These are phyloP conservation scores for Saprolegnia diclina DNA, from an alignment of 352 stramenopile genomes.

Conservation along the genomic window DNA sequence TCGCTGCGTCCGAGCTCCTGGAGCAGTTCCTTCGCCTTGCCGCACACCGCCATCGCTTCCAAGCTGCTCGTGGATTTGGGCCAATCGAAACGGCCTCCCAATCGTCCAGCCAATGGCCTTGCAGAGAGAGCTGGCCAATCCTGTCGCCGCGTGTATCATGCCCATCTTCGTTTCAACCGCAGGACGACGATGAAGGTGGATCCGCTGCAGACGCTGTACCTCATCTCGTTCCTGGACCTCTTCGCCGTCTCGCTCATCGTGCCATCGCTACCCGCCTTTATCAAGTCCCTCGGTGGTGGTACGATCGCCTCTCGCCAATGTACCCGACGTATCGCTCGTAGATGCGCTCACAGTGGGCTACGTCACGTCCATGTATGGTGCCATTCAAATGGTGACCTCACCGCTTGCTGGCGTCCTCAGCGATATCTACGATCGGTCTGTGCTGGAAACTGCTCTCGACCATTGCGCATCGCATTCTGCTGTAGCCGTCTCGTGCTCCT, in stretches of 20 bases:
- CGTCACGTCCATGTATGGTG: constrained; percentile 81
- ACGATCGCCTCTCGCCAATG: background rate
- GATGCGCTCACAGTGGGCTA: constrained; percentile 31
- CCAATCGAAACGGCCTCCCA: background rate
- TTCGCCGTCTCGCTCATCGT: constrained; percentile 81
- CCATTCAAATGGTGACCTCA: constrained; percentile 79
- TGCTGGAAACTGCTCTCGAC: background rate
- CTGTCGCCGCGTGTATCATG: no score
- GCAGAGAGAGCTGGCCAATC: constrained; percentile 3
- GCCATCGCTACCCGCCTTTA: constrained; percentile 66
- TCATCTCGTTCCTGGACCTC: constrained; percentile 78
- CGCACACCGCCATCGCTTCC: constrained; percentile 55
- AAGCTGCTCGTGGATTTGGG: background rate
- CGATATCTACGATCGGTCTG: constrained; percentile 53
- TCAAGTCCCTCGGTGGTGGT: constrained; percentile 71
- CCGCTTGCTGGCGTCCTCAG: constrained; percentile 66
- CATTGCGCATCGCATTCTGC: background rate
- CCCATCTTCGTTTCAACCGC: no score
- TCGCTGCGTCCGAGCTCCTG: constrained; percentile 87
- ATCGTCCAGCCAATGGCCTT: background rate
- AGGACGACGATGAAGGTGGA: background rate
- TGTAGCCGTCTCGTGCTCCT: constrained; percentile 44
- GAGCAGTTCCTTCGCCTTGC: constrained; percentile 79
- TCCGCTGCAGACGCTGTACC: constrained; percentile 49
- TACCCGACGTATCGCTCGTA: no score